Evolutionary conservation across 73 alveolate genomes (phyloP), one percentile per base, ranked within the genome.

Genomic region (Paramecium biaurelia): DNA sequence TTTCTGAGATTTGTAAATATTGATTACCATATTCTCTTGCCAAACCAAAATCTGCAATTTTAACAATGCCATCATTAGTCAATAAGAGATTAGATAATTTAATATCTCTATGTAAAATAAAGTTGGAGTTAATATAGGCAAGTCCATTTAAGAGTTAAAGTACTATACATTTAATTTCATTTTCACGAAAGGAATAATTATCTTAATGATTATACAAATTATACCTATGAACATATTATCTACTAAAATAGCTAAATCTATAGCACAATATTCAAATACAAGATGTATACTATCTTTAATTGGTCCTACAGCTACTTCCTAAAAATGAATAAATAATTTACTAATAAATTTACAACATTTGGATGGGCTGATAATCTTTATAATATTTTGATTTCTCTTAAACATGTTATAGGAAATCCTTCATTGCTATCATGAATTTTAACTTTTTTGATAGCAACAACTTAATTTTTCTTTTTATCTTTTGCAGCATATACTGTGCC

Each of bases 21-120:
- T 43, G 20, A 14, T 70, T 45, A 89, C 87, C 92, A 92, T 21
- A 85, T 59, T 89, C 94, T 85, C 98, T 93, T 12, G 99, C 97
- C 35, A 96, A 86, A 3, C 99, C 99, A 95, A 96, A 96, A 94
- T 96, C 99, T n/a, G 99, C 96, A 87, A 96, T 92, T 95, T 96
- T 96, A 34, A 95, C 89, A 38, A 67, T 86, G 1, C 95, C 95
- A 84, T 95, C 92, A 20, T 93, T 76, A n/a, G 92, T 93, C 26
- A 95, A 63, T 92, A 95, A 47, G 20, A 95, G 57, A 93, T 95
- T 95, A 85, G 94, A 86, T 32, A 95, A 86, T 88, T 95, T 95
- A 32, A 95, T 92, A 68, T 95, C 98, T 53, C 98, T 86, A 85
- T 95, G 98, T 35, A 95, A 85, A 56, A 95, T 82, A 38, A 92